Evolutionary conservation across 2,329 filamentous ascomycete species (phyloP), one percentile per base, ranked within the genome.

Genomic region (Apiospora kogelbergensis): DNA sequence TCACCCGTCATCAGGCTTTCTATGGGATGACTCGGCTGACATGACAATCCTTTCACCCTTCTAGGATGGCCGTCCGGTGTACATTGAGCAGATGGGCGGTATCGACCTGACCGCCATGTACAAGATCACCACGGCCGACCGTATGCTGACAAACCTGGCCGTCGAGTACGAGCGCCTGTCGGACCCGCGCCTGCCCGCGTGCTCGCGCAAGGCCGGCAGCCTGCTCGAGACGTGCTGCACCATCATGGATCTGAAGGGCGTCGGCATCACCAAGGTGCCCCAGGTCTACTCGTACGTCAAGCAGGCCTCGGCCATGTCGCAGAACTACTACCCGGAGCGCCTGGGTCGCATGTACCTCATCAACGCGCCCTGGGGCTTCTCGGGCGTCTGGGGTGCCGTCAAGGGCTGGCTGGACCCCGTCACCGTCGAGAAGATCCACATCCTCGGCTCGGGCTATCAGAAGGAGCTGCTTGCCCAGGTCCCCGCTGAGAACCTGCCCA

Each of bases 271-370:
- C 79, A 96, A 92, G 82, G 90, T 93, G 57, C 88, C 90, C 71
- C 91, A 92, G 71, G 95, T 98, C 69, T 97, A 97, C 85, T 88
- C 89, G 68, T 98, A 98, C 84, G 89, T 99, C 74, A 89, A 89
- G 77, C 89, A 92, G 79, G 94, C 94, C 63, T 96, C 94, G 42
- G 90, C 85, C 80, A 93, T 99, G 83, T 97, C 93, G 73, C 96
- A 98, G 84, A 97, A 98, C 88, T 97, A 98, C 89, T 99, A 99
- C 84, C 96, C 96, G 9, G 96, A 99, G 87, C 93, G 96, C 70
- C 87, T 99, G 70, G 96, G 96, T 78, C 95, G 94, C 83, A 88
- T 99, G 79, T 99, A 97, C 87, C 85, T 99, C 76, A 98, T 99
- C 90, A 99, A 99, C 83, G 93, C 95, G 3, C 94, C 94, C 24